phyloP scores from a whole-genome alignment of 345 rosid species.

The Nasturtium officinale region DNA sequence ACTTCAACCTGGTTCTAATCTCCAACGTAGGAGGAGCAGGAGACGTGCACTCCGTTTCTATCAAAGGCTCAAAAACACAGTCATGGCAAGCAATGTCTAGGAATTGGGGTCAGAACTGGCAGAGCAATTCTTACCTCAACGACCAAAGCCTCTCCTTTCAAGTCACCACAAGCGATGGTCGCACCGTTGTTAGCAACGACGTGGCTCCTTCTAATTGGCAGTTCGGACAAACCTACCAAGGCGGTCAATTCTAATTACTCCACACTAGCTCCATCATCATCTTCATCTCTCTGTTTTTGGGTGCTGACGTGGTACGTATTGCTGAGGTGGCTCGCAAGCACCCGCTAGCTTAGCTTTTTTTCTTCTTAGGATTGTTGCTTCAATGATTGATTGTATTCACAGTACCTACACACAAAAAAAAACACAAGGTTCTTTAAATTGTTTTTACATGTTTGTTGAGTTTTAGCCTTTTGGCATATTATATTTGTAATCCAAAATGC shows the following conservation, averaged over 20 bases:
- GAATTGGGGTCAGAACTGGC: conserved; percentile 99
- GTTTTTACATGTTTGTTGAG: not conserved
- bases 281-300: conserved; percentile 28
- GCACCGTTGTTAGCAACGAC: conserved; percentile 64
- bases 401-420: conserved; percentile 18
- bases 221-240: conserved; percentile 88
- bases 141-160: conserved; percentile 88
- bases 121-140: conserved; percentile 80
- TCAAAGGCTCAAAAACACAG: conserved; percentile 84
- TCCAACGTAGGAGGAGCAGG: conserved; percentile 92
- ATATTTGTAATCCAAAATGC: not conserved
- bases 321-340: conserved; percentile 76
- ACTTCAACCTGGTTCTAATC: conserved; percentile 86
- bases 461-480: conserved; percentile 15
- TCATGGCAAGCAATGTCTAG: conserved; percentile 91
- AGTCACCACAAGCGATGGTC: conserved; percentile 88
- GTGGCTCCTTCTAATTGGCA: conserved; percentile 72
- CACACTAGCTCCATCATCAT: not conserved
- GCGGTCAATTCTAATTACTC: conserved; percentile 51
- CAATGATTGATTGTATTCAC: conserved; percentile 34
- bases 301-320: conserved; percentile 45
- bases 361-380: conserved; percentile 5
- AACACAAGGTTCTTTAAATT: not conserved
- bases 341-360: conserved; percentile 60
- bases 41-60: conserved; percentile 72